Percentiles rank a stretch among this genome's conserved stretches.
These are phyloP conservation scores for Cucumis cinereus DNA, from an alignment of 306 rosid species.

Conservation along the genomic window DNA sequence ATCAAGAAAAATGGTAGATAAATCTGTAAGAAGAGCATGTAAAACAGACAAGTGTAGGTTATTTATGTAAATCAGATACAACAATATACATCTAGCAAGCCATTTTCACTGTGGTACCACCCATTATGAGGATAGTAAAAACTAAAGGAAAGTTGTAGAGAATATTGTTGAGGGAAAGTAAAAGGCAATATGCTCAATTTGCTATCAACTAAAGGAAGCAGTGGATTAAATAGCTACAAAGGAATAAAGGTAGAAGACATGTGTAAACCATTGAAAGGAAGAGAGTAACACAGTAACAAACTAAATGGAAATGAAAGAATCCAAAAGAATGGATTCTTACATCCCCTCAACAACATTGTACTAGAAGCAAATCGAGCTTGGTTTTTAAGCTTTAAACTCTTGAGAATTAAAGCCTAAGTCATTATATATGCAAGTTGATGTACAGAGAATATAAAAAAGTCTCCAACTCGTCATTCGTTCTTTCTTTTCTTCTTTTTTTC, in stretches of 20 bases:
- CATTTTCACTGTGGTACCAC: neutral
- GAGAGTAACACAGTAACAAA: neutral
- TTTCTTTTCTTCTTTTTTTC: no score
- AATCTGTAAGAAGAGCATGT: neutral
- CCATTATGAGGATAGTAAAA: neutral
- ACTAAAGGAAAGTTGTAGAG: neutral
- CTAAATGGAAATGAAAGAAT: neutral
- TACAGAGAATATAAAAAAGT: neutral
- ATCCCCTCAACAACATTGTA: neutral
- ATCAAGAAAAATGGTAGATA: neutral
- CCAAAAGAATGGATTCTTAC: neutral
- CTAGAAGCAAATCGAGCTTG: slow-evolving; percentile 1
- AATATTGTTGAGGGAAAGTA: neutral
- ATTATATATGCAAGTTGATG: neutral
- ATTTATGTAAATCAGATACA: neutral
- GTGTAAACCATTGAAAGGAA: neutral
- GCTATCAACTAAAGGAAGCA: neutral
- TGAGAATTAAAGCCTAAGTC: neutral
- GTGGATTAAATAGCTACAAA: neutral
- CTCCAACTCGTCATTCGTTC: no score
- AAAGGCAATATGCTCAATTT: neutral
- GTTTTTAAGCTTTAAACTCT: neutral
- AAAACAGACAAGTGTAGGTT: neutral
- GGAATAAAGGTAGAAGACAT: neutral
- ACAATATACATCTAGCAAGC: neutral